A percentile compares a stretch with the other conserved stretches of the same genome.
These are phyloP conservation scores for Xylaria bambusicola DNA, from an alignment of 495 filamentous ascomycete genomes.

Conservation along the genomic window DNA sequence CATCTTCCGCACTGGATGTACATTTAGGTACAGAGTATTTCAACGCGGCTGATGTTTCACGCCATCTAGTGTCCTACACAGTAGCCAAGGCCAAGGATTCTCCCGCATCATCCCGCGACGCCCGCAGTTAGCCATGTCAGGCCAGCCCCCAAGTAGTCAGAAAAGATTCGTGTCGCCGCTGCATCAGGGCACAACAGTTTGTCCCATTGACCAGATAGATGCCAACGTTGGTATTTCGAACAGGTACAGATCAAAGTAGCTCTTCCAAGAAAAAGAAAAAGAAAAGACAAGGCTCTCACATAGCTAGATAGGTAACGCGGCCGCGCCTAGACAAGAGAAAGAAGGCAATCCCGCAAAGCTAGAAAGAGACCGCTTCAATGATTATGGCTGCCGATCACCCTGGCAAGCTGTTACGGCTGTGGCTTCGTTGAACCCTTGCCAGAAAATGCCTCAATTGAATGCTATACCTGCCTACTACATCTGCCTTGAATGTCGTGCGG, in stretches of 20 bases:
- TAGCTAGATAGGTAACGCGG: not conserved
- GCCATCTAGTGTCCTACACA: not conserved
- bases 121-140: conserved; percentile 9
- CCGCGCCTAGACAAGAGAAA: not conserved
- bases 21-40: not conserved
- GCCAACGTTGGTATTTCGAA: not conserved
- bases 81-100: conserved; percentile 1
- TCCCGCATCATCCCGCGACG: conserved; percentile 11
- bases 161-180: not conserved
- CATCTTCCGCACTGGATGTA: not conserved
- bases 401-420: conserved; percentile 14
- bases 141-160: not conserved
- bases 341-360: no score
- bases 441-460: conserved; percentile 15
- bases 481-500: not conserved
- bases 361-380: no score
- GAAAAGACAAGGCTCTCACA: not conserved
- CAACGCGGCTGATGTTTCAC: conserved; percentile 1
- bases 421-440: conserved; percentile 7
- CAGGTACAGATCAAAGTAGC: conserved; percentile 1
- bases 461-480: not conserved
- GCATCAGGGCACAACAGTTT: conserved; percentile 4
- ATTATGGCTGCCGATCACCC: not conserved
- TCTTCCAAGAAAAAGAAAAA: no score
- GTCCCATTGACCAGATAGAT: no score